Evolutionary conservation across 805 yeast genomes (phyloP).

Genomic region (Grigorovia jiainica): DNA sequence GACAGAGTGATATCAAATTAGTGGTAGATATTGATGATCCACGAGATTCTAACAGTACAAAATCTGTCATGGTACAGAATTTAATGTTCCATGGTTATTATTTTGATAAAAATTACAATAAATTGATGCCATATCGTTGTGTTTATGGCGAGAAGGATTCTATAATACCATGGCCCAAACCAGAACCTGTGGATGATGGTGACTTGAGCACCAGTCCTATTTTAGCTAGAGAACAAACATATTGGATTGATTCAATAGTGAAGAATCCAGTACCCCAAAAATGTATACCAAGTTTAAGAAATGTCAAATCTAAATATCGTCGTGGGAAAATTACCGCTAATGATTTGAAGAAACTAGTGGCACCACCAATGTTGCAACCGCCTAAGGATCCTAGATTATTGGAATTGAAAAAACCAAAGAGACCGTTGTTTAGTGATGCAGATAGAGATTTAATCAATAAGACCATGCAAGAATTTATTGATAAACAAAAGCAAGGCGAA

Average conservation of each 20-base stretch:
- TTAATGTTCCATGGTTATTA: slow-evolving; percentile 58
- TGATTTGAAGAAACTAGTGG: slow-evolving; percentile 51
- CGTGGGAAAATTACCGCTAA: slow-evolving; percentile 52
- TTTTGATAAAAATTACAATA: slow-evolving; percentile 65
- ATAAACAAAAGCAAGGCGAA: slow-evolving; percentile 10
- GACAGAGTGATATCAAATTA: slow-evolving; percentile 52
- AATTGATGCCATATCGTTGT: slow-evolving; percentile 67
- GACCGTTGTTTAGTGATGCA: slow-evolving; percentile 33
- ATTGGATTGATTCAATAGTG: slow-evolving; percentile 57
- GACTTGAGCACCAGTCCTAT: slow-evolving; percentile 47
- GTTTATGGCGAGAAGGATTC: slow-evolving; percentile 61
- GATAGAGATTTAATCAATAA: slow-evolving; percentile 37
- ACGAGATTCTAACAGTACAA: slow-evolving; percentile 41
- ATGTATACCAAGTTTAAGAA: slow-evolving; percentile 61
- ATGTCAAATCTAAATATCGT: slow-evolving; percentile 61
- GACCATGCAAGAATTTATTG: slow-evolving; percentile 30
- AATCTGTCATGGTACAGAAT: slow-evolving; percentile 72
- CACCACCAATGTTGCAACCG: slow-evolving; percentile 64
- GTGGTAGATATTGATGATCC: slow-evolving; percentile 71
- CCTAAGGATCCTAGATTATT: slow-evolving; percentile 47
- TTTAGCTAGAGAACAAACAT: slow-evolving; percentile 61
- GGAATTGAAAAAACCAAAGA: slow-evolving; percentile 31
- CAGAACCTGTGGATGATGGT: slow-evolving; percentile 47
- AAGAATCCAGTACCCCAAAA: slow-evolving; percentile 60
- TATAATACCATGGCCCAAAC: slow-evolving; percentile 85